phyloP scores from a whole-genome alignment of 2,329 filamentous ascomycete species.

The Gaeumannomyces tritici region DNA sequence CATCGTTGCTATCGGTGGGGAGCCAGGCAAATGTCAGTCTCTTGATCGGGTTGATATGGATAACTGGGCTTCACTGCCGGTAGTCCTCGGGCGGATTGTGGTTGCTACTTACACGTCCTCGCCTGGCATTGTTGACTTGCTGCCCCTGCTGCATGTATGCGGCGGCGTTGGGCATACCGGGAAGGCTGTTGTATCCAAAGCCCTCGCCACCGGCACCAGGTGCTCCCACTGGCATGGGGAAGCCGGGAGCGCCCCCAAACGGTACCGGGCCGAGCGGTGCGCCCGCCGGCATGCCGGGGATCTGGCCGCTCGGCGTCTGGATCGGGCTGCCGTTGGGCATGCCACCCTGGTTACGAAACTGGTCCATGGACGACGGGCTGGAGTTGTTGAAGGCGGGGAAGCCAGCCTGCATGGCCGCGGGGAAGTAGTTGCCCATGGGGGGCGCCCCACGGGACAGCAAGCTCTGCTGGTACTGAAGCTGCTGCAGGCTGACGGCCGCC shows the following conservation, averaged over 20 bases:
- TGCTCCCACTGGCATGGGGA: constrained; percentile 27
- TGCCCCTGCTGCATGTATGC: constrained; percentile 46
- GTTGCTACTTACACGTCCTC: constrained; percentile 45
- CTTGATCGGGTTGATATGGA: not conserved
- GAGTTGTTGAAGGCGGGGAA: constrained; percentile 40
- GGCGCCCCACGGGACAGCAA: constrained; percentile 44
- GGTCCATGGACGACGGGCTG: constrained; percentile 39
- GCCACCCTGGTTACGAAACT: constrained; percentile 40
- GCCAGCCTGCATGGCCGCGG: constrained; percentile 39
- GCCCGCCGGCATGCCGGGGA: constrained; percentile 30
- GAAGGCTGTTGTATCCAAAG: constrained; percentile 34
- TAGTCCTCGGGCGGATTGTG: not conserved
- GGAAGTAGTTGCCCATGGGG: constrained; percentile 49
- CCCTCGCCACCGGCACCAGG: constrained; percentile 21
- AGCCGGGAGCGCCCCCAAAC: constrained; percentile 40
- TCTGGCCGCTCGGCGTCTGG: constrained; percentile 30
- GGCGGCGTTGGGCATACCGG: constrained; percentile 33
- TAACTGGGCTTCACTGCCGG: not conserved
- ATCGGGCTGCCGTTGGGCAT: constrained; percentile 42
- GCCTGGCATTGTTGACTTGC: constrained; percentile 42
- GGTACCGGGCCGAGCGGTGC: constrained; percentile 22
- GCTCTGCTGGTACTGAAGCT: constrained; percentile 49
- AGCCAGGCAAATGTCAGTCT: not conserved
- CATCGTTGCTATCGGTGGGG: not conserved
- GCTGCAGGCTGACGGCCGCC: constrained; percentile 39